These are phyloP conservation scores for Cutaneotrichosporon curvatum DNA, from an alignment of 1,284 basidiomycete genomes.

Conservation along the genomic window DNA sequence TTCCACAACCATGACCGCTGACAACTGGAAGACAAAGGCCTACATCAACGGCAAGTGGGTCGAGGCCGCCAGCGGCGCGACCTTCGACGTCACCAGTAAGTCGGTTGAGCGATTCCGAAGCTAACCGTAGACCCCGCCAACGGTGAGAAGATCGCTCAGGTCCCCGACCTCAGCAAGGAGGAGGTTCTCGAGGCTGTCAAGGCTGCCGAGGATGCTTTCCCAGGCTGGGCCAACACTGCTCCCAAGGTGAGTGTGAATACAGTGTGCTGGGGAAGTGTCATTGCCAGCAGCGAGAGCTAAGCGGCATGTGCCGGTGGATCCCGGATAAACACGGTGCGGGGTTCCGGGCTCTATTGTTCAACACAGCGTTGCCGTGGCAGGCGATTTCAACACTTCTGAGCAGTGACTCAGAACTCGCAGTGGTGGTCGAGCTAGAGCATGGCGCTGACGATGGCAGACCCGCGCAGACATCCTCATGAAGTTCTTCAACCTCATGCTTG, in stretches of 20 bases:
- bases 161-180: conserved; percentile 74
- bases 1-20: conserved; percentile 8
- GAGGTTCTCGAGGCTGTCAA: conserved; percentile 72
- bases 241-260: conserved; percentile 19
- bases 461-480: conserved; percentile 71
- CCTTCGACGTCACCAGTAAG: conserved; percentile 65
- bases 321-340: no score
- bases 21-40: conserved; percentile 46
- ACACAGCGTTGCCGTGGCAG: no score
- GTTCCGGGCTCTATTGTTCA: no score
- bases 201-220: conserved; percentile 65
- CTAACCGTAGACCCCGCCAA: conserved; percentile 66
- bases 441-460: conserved; percentile 33
- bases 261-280: neutral
- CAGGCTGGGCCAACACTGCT: conserved; percentile 69
- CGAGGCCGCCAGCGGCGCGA: conserved; percentile 60
- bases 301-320: no score
- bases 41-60: conserved; percentile 77
- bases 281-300: neutral
- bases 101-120: neutral
- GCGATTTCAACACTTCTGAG: no score
- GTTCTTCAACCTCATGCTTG: conserved; percentile 63
- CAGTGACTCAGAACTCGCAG: no score
- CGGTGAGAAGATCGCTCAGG: conserved; percentile 61
- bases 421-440: no score